Evolutionary conservation across 83 land plant species (phyloP).

Genomic region (Picea engelmannii): DNA sequence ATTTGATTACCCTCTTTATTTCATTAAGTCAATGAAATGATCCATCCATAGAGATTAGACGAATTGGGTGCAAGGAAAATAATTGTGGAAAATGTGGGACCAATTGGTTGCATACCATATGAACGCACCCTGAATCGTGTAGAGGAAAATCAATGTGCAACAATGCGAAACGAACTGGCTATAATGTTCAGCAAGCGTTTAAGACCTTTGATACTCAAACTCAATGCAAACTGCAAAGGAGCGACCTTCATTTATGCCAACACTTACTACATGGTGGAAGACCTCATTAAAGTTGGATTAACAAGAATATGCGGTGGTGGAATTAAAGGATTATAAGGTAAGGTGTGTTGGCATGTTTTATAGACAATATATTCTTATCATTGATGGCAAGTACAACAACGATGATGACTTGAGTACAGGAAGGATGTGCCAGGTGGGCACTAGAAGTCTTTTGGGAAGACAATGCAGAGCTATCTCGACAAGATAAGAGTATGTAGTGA

Average conservation of each 20-base stretch:
- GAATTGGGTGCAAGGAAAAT: conserved; percentile 10
- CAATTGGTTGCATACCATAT: conserved; percentile 43
- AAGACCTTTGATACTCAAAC: not conserved
- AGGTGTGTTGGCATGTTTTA: no score
- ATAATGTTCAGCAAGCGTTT: conserved; percentile 40
- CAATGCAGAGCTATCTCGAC: no score
- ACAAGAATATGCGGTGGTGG: not conserved
- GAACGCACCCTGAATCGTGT: no score
- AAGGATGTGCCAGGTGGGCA: no score
- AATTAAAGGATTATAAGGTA: not conserved
- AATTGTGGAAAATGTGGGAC: conserved; percentile 62
- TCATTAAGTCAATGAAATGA: not conserved
- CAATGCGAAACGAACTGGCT: conserved; percentile 45
- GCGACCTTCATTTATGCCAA: conserved; percentile 58
- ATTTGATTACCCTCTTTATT: not conserved
- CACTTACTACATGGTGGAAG: conserved; percentile 40
- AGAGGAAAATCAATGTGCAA: not conserved
- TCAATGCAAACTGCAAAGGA: conserved; percentile 28
- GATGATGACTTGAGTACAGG: no score
- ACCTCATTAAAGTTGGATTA: conserved; percentile 21
- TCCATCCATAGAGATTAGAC: conserved; percentile 51
- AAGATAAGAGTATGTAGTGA: no score
- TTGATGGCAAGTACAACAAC: no score
- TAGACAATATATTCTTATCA: no score
- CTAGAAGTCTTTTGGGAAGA: no score